phyloP scores from a whole-genome alignment of 257 asterid genomes.

The Penstemon davidsonii region DNA sequence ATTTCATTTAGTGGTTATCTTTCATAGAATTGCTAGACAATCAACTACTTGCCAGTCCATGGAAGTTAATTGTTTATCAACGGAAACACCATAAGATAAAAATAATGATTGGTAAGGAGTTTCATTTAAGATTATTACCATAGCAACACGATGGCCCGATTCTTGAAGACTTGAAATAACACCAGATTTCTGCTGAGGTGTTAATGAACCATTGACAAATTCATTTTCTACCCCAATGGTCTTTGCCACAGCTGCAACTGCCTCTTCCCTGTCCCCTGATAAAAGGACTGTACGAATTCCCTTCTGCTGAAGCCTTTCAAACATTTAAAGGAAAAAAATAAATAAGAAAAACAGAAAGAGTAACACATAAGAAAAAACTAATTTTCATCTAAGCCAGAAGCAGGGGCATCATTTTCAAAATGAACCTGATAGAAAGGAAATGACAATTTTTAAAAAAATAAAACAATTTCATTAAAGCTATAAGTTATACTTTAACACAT shows the following conservation, averaged over 20 bases:
- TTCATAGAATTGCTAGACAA: not conserved
- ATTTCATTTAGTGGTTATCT: conserved; percentile 1
- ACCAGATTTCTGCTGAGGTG: conserved; percentile 83
- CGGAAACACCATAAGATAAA: not conserved
- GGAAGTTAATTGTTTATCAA: conserved; percentile 13
- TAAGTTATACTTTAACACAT: not conserved
- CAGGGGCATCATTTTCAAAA: conserved; percentile 10
- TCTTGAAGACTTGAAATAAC: conserved; percentile 74
- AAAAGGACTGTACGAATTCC: conserved; percentile 76
- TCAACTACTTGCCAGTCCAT: not conserved
- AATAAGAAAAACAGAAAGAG: conserved; percentile 18
- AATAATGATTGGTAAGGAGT: not conserved
- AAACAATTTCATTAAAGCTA: not conserved
- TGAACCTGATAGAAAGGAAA: not conserved
- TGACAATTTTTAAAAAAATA: not conserved
- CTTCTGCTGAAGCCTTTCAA: conserved; percentile 74
- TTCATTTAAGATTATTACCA: conserved; percentile 50
- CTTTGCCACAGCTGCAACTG: conserved; percentile 95
- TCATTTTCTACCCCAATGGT: conserved; percentile 69
- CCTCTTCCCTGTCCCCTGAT: conserved; percentile 99
- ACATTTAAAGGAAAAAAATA: conserved; percentile 18
- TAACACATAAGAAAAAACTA: not conserved
- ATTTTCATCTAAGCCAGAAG: conserved; percentile 21
- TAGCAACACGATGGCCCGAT: conserved; percentile 82
- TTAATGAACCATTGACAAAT: conserved; percentile 68